Percentiles rank a stretch among this genome's conserved stretches.
phyloP scores from a whole-genome alignment of 2,329 filamentous ascomycete species.

The Aspergillus puulaauensis region DNA sequence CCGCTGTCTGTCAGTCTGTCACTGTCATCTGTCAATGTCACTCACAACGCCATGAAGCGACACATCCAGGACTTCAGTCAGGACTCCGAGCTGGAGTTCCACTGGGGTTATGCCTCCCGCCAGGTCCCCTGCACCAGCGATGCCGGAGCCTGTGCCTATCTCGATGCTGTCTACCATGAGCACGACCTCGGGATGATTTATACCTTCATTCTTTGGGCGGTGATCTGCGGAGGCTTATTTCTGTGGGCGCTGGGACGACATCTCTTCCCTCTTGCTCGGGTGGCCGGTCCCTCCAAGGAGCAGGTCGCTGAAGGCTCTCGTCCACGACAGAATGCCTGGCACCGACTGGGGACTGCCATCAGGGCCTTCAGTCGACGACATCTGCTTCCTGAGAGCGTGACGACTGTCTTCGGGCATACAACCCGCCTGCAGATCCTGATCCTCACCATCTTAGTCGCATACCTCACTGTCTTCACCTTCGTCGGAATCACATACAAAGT shows the following conservation, averaged over 20 bases:
- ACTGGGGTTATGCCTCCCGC: conserved; percentile 59
- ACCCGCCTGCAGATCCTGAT: conserved; percentile 68
- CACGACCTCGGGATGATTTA: conserved; percentile 58
- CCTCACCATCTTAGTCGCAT: conserved; percentile 57
- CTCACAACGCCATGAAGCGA: conserved; percentile 16
- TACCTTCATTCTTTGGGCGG: conserved; percentile 57
- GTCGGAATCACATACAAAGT: conserved; percentile 66
- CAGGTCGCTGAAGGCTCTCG: conserved; percentile 24
- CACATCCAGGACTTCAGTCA: conserved; percentile 48
- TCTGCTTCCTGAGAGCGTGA: conserved; percentile 61
- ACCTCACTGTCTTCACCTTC: conserved; percentile 68
- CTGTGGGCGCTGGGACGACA: conserved; percentile 39
- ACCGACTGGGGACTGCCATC: conserved; percentile 39
- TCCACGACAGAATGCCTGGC: conserved; percentile 17
- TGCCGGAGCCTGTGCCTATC: conserved; percentile 57
- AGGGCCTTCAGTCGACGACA: conserved; percentile 48
- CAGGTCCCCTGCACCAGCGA: conserved; percentile 59
- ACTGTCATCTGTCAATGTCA: neutral
- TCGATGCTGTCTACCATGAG: conserved; percentile 55
- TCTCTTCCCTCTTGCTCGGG: conserved; percentile 11
- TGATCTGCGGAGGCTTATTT: conserved; percentile 50
- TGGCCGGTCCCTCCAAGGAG: conserved; percentile 1
- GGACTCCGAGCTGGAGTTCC: conserved; percentile 44
- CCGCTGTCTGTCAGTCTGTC: neutral
- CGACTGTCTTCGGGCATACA: conserved; percentile 63